Base-by-base conservation (phyloP, 192 early-diverging fungal species). In the Podila minutissima region DNA sequence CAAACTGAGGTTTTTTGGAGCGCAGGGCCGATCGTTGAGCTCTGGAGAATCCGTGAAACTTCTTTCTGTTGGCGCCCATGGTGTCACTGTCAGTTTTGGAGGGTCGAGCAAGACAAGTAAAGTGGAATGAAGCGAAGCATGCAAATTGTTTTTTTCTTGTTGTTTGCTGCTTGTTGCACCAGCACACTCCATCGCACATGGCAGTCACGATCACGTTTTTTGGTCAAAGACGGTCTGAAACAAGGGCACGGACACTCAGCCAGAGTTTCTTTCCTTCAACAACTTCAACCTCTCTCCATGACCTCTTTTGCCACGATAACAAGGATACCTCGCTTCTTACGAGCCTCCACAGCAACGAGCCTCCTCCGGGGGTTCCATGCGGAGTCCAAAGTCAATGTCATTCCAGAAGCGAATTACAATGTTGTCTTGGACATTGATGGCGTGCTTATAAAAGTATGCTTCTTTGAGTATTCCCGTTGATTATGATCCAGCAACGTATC, bases 391-490 rank as follows among this genome's bases (percentile, higher is more conserved):
- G 41, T 46, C 41, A 46, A 46, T 46, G 41, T 46, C 41, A 46
- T 46, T 46, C 41, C 41, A 17, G 41, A 61, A 13, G 29, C 74
- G 9, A 59, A 73, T 51, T 81, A 69, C 88, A 81, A 66, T 11
- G 82, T 90, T 26, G 89, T 87, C 19, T 91, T 94, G 61, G 93
- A 93, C 69, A 92, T 94, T 75, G 96, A 98, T 69, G 96, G 96
- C 28, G 95, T 97, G 24, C 89, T 97, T 28, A 90, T 97, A 68
- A 93, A 92, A 82, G 93, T 91, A 67, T n/a, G 37, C 15, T 33
- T 20, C 48, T 13, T 5, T 64, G 29, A 11, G 2, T 17, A 46
- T 17, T 46, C 1, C 8, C 31, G 41, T 17, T 37, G 35, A 2
- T 46, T 17, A 46, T 15, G 41, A 46, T 46, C 41, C 13, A 17